A percentile compares a stretch with the other conserved stretches of the same genome.
Evolutionary conservation across 2,329 filamentous ascomycete genomes (phyloP).

Genomic region (Sporothrix phasma): DNA sequence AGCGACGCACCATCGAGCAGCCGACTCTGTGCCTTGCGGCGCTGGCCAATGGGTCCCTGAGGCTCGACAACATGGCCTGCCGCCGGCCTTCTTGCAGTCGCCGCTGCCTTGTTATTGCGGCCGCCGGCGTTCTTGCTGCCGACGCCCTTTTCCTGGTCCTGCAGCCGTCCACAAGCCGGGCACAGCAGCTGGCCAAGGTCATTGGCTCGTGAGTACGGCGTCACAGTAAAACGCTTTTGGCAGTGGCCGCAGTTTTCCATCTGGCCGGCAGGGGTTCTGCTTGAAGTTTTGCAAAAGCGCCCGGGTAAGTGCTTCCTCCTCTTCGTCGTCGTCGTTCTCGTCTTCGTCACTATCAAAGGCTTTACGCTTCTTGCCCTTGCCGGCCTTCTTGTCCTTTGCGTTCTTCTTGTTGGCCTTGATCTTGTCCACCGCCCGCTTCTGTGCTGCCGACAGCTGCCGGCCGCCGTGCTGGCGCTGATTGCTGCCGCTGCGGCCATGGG

Average conservation of each 20-base stretch:
- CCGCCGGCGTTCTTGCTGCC: conserved; percentile 33
- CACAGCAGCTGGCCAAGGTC: conserved; percentile 73
- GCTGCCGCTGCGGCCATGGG: not conserved
- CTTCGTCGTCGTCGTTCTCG: conserved; percentile 33
- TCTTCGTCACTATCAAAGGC: conserved; percentile 25
- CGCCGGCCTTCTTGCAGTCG: conserved; percentile 31
- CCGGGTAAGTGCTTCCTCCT: conserved; percentile 41
- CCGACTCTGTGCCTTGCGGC: conserved; percentile 72
- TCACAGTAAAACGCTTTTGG: conserved; percentile 83
- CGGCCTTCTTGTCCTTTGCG: conserved; percentile 30
- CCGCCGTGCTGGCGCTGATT: conserved; percentile 36
- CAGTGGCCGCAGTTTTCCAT: conserved; percentile 82
- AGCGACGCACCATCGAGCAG: conserved; percentile 65
- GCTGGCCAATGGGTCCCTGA: conserved; percentile 40
- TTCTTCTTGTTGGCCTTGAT: conserved; percentile 50
- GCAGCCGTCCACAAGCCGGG: conserved; percentile 65
- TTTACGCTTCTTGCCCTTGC: conserved; percentile 42
- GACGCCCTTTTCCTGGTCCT: conserved; percentile 53
- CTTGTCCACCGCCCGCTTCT: conserved; percentile 44
- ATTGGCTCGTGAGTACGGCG: conserved; percentile 73
- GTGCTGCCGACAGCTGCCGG: conserved; percentile 30
- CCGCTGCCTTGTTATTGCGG: conserved; percentile 25
- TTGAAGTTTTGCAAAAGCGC: conserved; percentile 36
- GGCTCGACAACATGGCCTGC: conserved; percentile 40
- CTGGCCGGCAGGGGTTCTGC: conserved; percentile 57